Evolutionary conservation across 2,329 filamentous ascomycete genomes (phyloP), one percentile per base, ranked within the genome.

Genomic region (Ophiostoma perfectum): DNA sequence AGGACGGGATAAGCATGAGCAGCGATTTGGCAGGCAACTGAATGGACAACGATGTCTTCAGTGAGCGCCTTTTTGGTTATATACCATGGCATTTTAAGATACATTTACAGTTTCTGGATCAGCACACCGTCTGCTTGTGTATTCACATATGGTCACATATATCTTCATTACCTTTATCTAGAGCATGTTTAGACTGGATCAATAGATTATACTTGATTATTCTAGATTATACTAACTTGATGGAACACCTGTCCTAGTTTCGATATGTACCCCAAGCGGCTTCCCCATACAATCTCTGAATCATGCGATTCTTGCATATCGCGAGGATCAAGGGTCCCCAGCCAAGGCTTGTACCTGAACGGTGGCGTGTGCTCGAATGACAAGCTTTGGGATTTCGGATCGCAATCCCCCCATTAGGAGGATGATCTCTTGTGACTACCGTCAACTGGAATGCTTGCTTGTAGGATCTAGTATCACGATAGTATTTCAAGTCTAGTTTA

Each of bases 261-360:
- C 27, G 27, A 36, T 7, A 55, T 55, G 49, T 18, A 18, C 14
- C 4, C 45, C 5, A 14, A 47, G 45, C 45, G 9, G 27, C 11
- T 47, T 9, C 14, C n/a, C 49, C 8, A 9, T n/a, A 7, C 49
- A 9, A 55, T 12, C 18, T 4, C 18, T 55, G 7, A 52, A 55
- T 55, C 49, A 55, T 55, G 49, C 49, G 49, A 36, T 9, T 55
- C n/a, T 27, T 55, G 49, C 49, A 55, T 55, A 55, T 11, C 49
- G 49, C 18, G 49, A 55, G 18, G 49, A 27, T 27, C 49, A 55
- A 55, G 27, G 18, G n/a, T 55, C 27, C 49, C 49, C n/a, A 55
- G 3, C 8, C 7, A 55, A 55, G 49, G 49, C 49, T 55, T 55
- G n/a, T 3, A 27, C 18, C 49, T 27, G 11, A 18, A 55, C 8